Percentiles rank a stretch among this genome's conserved stretches.
phyloP scores from a whole-genome alignment of 345 rosid genomes.

The Erodium maritimum region DNA sequence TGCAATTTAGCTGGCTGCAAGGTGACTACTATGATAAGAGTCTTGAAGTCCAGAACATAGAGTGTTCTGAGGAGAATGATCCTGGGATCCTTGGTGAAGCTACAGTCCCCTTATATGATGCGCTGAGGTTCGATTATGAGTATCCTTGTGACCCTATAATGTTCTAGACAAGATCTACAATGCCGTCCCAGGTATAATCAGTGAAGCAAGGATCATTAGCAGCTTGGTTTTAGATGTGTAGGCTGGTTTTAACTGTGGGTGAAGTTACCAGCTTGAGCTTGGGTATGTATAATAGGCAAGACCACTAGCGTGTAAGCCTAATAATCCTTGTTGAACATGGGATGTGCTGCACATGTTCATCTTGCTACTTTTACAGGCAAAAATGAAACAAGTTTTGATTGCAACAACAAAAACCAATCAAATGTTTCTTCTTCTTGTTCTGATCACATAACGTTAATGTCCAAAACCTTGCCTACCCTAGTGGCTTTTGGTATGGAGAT shows the following conservation, averaged over 20 bases:
- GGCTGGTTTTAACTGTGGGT: too few species aligned
- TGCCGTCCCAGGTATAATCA: too few species aligned
- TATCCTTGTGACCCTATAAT: conserved; percentile 46
- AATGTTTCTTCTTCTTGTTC: too few species aligned
- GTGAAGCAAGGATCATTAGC: too few species aligned
- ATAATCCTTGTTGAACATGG: neutral
- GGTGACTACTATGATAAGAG: conserved; percentile 35
- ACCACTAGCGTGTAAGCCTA: too few species aligned
- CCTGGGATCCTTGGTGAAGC: conserved; percentile 29
- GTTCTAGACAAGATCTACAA: conserved; percentile 10
- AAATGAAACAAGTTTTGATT: too few species aligned
- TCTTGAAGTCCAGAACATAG: conserved; percentile 37
- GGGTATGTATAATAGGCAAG: neutral
- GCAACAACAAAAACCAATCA: neutral
- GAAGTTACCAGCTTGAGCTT: neutral
- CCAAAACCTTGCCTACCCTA: conserved; percentile 14
- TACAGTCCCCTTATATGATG: conserved; percentile 37
- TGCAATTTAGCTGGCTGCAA: conserved; percentile 39
- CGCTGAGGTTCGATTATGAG: conserved; percentile 49
- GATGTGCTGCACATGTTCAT: neutral
- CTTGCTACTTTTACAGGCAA: neutral
- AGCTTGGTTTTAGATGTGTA: neutral
- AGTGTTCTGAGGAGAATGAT: conserved; percentile 29
- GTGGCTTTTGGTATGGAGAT: conserved; percentile 37
- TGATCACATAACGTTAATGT: conserved; percentile 22